Evolutionary conservation across 139 green algal genomes (phyloP), one percentile per base, ranked within the genome.

Genomic region (Chlamydomonas incerta): DNA sequence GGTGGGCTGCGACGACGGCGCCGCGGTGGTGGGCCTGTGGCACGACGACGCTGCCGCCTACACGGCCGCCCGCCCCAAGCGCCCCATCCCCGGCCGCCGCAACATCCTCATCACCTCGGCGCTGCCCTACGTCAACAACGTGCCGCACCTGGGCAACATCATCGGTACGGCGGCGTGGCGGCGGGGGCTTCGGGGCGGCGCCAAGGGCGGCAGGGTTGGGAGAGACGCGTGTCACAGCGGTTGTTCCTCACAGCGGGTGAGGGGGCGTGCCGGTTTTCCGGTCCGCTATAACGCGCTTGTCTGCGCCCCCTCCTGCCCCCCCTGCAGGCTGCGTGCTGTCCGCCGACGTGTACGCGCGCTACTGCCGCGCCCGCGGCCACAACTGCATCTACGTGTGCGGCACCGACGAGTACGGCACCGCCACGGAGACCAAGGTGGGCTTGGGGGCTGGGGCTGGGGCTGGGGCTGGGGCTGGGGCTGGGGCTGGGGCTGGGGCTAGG

Each of bases 81-180:
- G 94, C 69, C 94, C 94, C 14, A 75, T 88, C 24, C 66, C 79
- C 2, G 92, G 90, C n/a, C 47, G 87, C 35, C 88, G 90, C 62
- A 94, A 94, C 88, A 92, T 94, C 58, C 88, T 94, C 74, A 97
- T 99, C 90, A 99, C 97, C 8, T 96, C 89, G 47, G 97, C 97
- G 10, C 93, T 99, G 86, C 97, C 97, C 1, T 99, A 99, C 83
- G 97, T 99, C n/a, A 99, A 99, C 92, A 99, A 99, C 88, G 97
- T 99, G 75, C 97, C 97, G 0, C 97, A 99, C 87, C 93, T 99
- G 70, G 97, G 97, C 72, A 99, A 99, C 95, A 99, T 99, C 91
- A 99, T 99, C 65, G 97, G 97, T 66, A n/a, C n/a, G n/a, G n/a
- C n/a, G n/a, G 60, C 23, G 52, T 99, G 24, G 23, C 60, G 60